Evolutionary conservation across 129 eudicot species (phyloP).

Genomic region (Lactuca saligna): DNA sequence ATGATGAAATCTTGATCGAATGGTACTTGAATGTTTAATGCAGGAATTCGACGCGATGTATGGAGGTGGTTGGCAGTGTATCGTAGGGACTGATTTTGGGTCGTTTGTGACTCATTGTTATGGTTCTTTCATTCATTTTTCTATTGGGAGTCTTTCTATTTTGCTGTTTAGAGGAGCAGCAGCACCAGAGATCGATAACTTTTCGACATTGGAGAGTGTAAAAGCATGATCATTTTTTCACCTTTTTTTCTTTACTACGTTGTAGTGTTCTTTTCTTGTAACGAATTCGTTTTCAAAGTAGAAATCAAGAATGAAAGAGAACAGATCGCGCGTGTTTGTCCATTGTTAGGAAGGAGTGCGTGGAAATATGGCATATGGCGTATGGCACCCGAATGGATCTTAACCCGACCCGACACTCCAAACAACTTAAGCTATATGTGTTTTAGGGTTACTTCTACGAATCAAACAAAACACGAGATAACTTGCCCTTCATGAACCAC

Average conservation of each 20-base stretch:
- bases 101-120: conserved; percentile 93
- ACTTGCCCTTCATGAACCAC: conserved; percentile 19
- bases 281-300: conserved; percentile 15
- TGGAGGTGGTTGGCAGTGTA: conserved; percentile 96
- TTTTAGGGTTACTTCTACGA: neutral
- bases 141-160: conserved; percentile 73
- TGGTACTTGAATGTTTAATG: conserved; percentile 1
- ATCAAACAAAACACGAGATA: neutral
- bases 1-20: neutral
- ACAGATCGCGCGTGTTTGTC: conserved; percentile 6
- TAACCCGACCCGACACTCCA: too few relatives aligned
- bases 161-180: conserved; percentile 78
- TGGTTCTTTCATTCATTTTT: conserved; percentile 81
- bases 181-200: conserved; percentile 38
- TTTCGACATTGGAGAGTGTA: conserved; percentile 39
- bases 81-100: conserved; percentile 90
- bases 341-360: neutral
- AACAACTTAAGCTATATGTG: neutral
- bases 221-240: conserved; percentile 28
- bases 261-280: conserved; percentile 28
- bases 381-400: too few relatives aligned
- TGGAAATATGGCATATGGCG: too few relatives aligned
- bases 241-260: neutral
- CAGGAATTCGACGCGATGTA: conserved; percentile 73
- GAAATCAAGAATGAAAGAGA: conserved; percentile 7